phyloP scores from a whole-genome alignment of 2,329 filamentous ascomycete species.

The Ophiostoma sp. region DNA sequence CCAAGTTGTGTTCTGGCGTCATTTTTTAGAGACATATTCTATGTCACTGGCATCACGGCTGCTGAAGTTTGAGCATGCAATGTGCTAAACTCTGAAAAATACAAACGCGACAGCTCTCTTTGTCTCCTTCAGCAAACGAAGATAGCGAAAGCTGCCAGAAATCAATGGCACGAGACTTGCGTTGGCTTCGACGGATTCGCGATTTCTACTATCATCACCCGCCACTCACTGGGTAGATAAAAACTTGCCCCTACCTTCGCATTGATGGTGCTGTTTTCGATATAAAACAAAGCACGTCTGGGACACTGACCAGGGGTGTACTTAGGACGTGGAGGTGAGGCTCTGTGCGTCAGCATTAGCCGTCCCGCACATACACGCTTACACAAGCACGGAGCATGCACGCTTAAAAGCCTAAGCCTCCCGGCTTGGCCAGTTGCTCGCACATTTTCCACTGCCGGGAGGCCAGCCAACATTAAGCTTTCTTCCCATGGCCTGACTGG shows the following conservation, averaged over 20 bases:
- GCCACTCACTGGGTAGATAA: background rate
- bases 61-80: too few species aligned
- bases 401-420: too few species aligned
- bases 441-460: background rate
- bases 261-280: conserved; percentile 23
- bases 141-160: too few species aligned
- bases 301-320: conserved; percentile 12
- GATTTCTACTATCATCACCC: background rate
- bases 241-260: background rate
- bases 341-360: conserved; percentile 22
- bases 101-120: too few species aligned
- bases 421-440: background rate
- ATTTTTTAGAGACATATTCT: background rate
- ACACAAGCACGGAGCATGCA: too few species aligned
- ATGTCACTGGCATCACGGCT: background rate
- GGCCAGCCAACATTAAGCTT: conserved; percentile 5
- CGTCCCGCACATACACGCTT: background rate
- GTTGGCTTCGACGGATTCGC: too few species aligned
- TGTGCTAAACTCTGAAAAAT: too few species aligned
- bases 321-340: conserved; percentile 6
- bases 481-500: background rate
- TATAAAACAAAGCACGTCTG: conserved; percentile 25
- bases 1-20: background rate
- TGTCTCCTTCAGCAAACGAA: too few species aligned
- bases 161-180: too few species aligned